phyloP scores from a whole-genome alignment of 192 early-diverging fungal genomes.

The Gigaspora rosea region DNA sequence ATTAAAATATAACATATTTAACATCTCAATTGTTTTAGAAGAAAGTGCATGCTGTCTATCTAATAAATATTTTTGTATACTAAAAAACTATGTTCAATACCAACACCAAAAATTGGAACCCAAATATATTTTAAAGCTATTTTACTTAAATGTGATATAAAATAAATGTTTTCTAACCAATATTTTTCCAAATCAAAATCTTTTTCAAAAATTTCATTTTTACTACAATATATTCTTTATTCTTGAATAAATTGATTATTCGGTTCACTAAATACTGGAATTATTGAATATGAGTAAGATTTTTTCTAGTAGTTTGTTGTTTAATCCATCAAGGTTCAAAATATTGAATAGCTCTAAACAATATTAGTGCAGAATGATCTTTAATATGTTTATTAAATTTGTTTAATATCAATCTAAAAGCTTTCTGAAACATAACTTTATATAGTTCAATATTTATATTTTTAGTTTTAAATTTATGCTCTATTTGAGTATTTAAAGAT shows the following conservation, averaged over 20 bases:
- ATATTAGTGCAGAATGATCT: neutral
- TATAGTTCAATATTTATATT: neutral
- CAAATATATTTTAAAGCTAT: slow-evolving; percentile 16
- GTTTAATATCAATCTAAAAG: neutral
- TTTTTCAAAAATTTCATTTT: neutral
- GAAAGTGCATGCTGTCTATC: no score
- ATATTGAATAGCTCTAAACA: neutral
- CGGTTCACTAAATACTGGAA: neutral
- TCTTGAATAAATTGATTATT: neutral
- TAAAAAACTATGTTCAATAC: no score
- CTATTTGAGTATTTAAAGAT: neutral
- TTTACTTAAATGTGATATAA: neutral
- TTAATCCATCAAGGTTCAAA: neutral
- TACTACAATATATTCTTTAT: slow-evolving; percentile 2
- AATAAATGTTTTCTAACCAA: neutral
- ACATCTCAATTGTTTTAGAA: no score
- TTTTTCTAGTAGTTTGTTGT: neutral
- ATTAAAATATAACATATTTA: no score
- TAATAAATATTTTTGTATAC: no score
- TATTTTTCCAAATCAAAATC: slow-evolving; percentile 1
- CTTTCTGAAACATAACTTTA: neutral
- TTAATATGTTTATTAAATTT: neutral
- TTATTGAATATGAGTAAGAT: neutral
- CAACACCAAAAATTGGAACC: slow-evolving; percentile 6
- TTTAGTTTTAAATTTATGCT: neutral